Base-by-base conservation (phyloP, 441 rosid species). In the Biscutella laevigata region DNA sequence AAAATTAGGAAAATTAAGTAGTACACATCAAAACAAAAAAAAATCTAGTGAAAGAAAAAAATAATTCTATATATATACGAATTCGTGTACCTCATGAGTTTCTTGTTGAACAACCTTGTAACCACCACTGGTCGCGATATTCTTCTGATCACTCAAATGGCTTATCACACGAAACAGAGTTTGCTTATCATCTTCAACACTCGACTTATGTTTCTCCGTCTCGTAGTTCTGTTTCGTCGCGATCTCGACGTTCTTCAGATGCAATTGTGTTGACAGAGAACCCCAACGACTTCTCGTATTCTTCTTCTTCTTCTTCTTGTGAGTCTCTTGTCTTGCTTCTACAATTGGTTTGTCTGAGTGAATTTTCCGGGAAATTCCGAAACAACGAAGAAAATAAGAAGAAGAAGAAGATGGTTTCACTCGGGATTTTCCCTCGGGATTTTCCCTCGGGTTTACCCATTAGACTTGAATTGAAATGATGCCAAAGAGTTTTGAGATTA, bases 381-480 rank as follows among this genome's bases (percentile, higher is more conserved):
- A 76, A 37, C 78, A 77, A 2, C 60, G 26, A 1, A 74, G 68
- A 46, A 77, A 57, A 37, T 56, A 21, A 2, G 53, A 14, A 15
- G 36, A 45, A 13, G 40, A 33, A 52, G 58, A 53, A 17, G 32
- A 26, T 16, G n/a, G n/a, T n/a, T n/a, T n/a, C n/a, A n/a, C n/a
- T n/a, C n/a, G n/a, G n/a, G n/a, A 25, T 6, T 40, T 51, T 53
- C 46, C 62, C 53, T 27, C 33, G 66, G 19, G 15, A 5, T 44
- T 37, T 62, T 9, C 57, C 50, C 27, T 34, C 57, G 3, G 70
- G 33, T 47, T 70, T 48, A 2, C 55, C 80, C 78, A 75, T 72
- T 28, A 38, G 42, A 53, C 50, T 52, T 39, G 66, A 51, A 47
- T n/a, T n/a, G n/a, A n/a, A n/a, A n/a, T n/a, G n/a, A n/a, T n/a